These are phyloP conservation scores for Hypomontagnella submonticulosa DNA, from an alignment of 495 filamentous ascomycete genomes.

Conservation along the genomic window DNA sequence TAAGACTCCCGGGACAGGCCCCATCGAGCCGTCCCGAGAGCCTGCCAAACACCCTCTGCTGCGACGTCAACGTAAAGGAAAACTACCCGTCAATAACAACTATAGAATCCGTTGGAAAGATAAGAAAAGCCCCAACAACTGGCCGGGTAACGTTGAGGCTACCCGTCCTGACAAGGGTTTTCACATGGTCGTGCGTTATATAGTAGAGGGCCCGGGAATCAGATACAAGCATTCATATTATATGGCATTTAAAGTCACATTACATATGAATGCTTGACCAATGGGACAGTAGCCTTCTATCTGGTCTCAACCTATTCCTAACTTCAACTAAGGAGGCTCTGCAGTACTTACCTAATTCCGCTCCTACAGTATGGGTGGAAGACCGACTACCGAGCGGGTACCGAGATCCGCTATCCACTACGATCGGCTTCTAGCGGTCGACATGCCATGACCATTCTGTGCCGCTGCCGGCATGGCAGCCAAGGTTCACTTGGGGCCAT, in stretches of 20 bases:
- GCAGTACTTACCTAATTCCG: conserved; percentile 24
- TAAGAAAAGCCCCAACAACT: not conserved
- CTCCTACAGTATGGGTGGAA: not conserved
- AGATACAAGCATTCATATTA: conserved; percentile 16
- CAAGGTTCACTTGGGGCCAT: not conserved
- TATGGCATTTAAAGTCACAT: conserved; percentile 10
- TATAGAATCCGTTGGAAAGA: not conserved
- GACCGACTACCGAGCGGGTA: conserved; percentile 40
- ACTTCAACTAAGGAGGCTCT: conserved; percentile 37
- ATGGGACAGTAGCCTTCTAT: conserved; percentile 9
- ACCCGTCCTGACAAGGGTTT: not conserved
- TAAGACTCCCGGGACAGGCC: conserved; percentile 28
- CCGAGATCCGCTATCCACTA: conserved; percentile 37
- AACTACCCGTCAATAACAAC: not conserved
- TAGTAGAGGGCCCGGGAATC: not conserved
- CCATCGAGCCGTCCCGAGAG: conserved; percentile 38
- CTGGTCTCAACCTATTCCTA: conserved; percentile 20
- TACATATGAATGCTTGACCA: conserved; percentile 4
- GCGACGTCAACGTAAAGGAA: conserved; percentile 6
- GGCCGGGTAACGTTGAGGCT: not conserved
- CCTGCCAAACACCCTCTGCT: conserved; percentile 20
- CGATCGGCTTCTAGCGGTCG: not conserved
- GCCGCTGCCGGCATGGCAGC: conserved; percentile 5
- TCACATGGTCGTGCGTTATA: conserved; percentile 1
- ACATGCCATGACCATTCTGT: conserved; percentile 14